Base-by-base conservation (phyloP, 2,329 filamentous ascomycete genomes). In the Fusarium devonianum region DNA sequence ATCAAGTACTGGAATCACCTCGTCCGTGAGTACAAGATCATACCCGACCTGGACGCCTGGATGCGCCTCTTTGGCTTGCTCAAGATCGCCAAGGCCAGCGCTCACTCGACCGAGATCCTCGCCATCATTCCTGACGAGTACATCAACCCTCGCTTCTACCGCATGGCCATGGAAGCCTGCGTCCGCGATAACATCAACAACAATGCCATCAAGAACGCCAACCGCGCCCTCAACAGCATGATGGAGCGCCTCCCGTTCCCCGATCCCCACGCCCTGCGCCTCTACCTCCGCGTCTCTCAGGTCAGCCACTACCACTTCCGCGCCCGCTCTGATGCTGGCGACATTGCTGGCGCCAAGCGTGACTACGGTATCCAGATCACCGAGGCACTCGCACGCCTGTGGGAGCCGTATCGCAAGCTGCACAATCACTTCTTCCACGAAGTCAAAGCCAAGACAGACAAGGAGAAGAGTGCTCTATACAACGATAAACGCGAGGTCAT, bases 1-100 rank as follows among this genome's bases (percentile, higher is more conserved):
- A 72, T 81, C 41, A 79, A 79, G 22, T 97, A 97, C 71, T 97
- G 92, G 92, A 76, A 87, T 13, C 67, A 87, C 5, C 75, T 97
- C 48, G 89, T 87, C 6, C 69, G 76, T 2, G 71, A 78, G 10
- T 79, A 84, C 67, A 72, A 73, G n/a, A 73, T 97, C 50, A 67
- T 75, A 2, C 92, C 93, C 1, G 92, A 97, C 67, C 64, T 75
- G 7, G 79, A 86, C 56, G 92, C 90, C 67, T 88, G 86, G 73
- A 77, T 85, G 57, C 76, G 78, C 56, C 86, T 90, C 63, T 77
- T 97, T 12, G 81, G 83, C 42, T 71, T 89, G 30, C 79, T 94
- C 25, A 83, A 85, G 40, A 69, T 80, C 23, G 84, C 82, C 30
- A 86, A 87, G 49, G 81, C 86, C 32, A 92, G 89, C 60, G 75